Percentiles rank a stretch among this genome's conserved stretches.
Conservation (phyloP, 495 filamentous ascomycete genomes). For the Geoglossum glabrum region DNA sequence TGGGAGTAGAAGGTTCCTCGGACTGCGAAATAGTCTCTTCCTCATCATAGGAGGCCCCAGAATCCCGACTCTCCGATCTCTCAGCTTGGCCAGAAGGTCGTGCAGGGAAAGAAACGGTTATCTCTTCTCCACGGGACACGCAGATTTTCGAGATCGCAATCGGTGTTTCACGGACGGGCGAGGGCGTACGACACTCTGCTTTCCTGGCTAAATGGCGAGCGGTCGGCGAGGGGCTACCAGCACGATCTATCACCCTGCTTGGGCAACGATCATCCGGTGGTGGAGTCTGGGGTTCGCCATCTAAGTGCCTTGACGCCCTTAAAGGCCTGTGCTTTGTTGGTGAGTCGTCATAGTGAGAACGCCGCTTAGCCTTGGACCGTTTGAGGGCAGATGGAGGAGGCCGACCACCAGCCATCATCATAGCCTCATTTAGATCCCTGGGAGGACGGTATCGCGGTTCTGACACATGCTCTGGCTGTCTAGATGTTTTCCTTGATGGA, state of each 20-base stretch:
- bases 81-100: not conserved
- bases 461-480: not conserved
- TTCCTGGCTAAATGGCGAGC: not conserved
- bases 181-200: not conserved
- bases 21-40: not conserved
- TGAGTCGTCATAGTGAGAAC: constrained; percentile 23
- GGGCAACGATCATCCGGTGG: not conserved
- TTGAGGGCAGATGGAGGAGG: constrained; percentile 24
- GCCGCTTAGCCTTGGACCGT: constrained; percentile 33
- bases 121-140: not conserved
- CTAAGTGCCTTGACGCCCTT: not conserved
- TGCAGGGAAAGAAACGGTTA: not conserved
- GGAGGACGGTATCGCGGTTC: constrained; percentile 7
- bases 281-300: not conserved
- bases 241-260: not conserved
- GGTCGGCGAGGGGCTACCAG: not conserved
- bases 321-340: constrained; percentile 9
- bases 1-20: not conserved
- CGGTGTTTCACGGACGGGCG: not conserved
- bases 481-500: not conserved
- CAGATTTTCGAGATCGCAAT: not conserved
- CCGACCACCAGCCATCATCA: constrained; percentile 12
- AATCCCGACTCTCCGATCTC: not conserved
- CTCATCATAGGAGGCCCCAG: not conserved
- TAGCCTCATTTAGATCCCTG: constrained; percentile 15